Conservation (phyloP, 768 basidiomycete species). For the Rickenella mellea region DNA sequence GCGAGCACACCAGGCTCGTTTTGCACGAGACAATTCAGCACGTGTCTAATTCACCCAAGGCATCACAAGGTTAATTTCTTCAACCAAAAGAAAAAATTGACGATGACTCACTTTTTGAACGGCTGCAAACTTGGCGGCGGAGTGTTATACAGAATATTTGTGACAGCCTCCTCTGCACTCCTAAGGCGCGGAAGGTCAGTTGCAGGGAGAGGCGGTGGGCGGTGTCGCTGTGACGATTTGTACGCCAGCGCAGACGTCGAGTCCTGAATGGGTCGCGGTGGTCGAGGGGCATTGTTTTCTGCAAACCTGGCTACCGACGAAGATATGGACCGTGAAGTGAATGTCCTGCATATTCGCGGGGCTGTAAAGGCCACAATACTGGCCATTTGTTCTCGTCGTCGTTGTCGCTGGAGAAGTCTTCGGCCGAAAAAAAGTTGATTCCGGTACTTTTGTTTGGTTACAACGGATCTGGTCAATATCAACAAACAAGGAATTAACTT, state of each 20-base stretch:
- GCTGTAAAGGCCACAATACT: too few species aligned
- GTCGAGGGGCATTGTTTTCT: constrained; percentile 36
- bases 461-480: too few species aligned
- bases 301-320: too few species aligned
- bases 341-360: too few species aligned
- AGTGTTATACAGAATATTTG: constrained; percentile 95
- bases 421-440: too few species aligned
- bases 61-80: constrained; percentile 11
- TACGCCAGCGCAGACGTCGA: constrained; percentile 94
- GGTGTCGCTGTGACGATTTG: constrained; percentile 58
- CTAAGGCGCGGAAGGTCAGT: constrained; percentile 79
- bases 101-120: constrained; percentile 69
- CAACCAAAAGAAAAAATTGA: constrained; percentile 2
- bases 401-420: too few species aligned
- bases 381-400: too few species aligned
- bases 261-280: constrained; percentile 78
- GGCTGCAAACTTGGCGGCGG: constrained; percentile 86
- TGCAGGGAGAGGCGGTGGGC: constrained; percentile 78
- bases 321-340: not conserved
- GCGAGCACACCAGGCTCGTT: constrained; percentile 99
- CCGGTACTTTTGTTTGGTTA: too few species aligned
- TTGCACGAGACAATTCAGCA: constrained; percentile 96
- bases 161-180: constrained; percentile 91
- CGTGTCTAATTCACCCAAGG: constrained; percentile 48
- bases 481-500: too few species aligned